Conservation (phyloP, 2,329 filamentous ascomycete genomes). For the Claviceps cyperi region DNA sequence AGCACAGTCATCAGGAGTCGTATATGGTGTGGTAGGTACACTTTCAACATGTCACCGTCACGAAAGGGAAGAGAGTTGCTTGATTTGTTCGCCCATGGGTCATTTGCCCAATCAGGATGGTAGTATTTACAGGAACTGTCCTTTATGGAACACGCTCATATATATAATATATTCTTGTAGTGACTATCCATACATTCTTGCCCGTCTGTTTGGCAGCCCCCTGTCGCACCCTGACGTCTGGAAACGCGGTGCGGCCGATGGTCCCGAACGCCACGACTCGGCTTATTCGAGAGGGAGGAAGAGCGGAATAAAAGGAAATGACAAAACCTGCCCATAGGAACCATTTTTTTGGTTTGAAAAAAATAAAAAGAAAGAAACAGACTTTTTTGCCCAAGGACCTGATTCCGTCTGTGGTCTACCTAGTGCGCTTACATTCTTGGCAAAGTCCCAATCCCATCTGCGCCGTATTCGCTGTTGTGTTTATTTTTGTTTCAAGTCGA, state of each 20-base stretch:
- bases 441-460: conserved; percentile 4
- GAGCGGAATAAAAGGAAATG: background rate
- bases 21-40: no score
- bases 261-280: background rate
- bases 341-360: no score
- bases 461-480: background rate
- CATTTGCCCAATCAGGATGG: background rate
- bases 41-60: no score
- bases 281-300: background rate
- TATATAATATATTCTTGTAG: background rate
- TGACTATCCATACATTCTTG: background rate
- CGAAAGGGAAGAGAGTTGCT: no score
- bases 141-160: background rate
- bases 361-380: background rate
- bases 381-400: background rate
- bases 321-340: no score
- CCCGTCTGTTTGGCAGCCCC: background rate
- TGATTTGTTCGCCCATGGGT: background rate
- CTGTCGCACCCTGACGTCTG: conserved; percentile 1
- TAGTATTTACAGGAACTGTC: background rate
- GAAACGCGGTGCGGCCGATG: background rate
- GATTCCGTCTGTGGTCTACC: background rate
- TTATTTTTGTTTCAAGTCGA: conserved; percentile 2
- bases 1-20: no score
- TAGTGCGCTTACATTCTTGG: conserved; percentile 2